Evolutionary conservation across 495 filamentous ascomycete species (phyloP), one percentile per base, ranked within the genome.

Genomic region (Apodospora peruviana): DNA sequence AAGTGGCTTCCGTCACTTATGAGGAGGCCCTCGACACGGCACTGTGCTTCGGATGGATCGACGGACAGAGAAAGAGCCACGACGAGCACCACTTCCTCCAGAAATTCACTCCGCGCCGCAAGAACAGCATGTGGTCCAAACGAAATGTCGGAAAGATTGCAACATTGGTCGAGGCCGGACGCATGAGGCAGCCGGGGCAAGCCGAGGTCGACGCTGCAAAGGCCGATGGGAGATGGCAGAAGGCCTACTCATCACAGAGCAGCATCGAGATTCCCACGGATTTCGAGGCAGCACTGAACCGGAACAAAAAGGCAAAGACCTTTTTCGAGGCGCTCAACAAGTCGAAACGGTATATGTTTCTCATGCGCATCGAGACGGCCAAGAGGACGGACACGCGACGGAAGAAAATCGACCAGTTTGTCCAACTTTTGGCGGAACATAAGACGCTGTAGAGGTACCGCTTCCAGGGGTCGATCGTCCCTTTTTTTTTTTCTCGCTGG

Each of bases 31-130:
- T 81, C 24, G 74, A 81, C 63, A 57, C 65, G 21, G 76, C 77
- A 5, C 61, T 82, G 2, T 82, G 79, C 53, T 75, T 74, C 50
- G 78, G 79, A 5, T 82, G 79, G 79, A 82, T 82, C 43, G 78
- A 82, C 56, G 78, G 78, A 3, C 77, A 78, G 41, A 57, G 64
- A 18, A 70, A 72, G 19, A 48, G 56, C 19, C 60, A 67, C 47
- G 65, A 76, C 48, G 56, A 62, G 5, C 40, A 62, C 16, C 68
- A 60, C 58, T 75, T 71, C 64, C 43, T 76, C 9, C 74, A 75
- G 47, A 67, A 72, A 2, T 81, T 79, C 63, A 80, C 78, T 2
- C 76, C 78, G 2, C 76, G 79, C 2, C 70, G 76, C 14, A 49
- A 67, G 39, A 73, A 70, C 44, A 79, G 75, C 53, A 57, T 75